Conservation (phyloP, 805 yeast species). For the Tetrapisispora fleetii region DNA sequence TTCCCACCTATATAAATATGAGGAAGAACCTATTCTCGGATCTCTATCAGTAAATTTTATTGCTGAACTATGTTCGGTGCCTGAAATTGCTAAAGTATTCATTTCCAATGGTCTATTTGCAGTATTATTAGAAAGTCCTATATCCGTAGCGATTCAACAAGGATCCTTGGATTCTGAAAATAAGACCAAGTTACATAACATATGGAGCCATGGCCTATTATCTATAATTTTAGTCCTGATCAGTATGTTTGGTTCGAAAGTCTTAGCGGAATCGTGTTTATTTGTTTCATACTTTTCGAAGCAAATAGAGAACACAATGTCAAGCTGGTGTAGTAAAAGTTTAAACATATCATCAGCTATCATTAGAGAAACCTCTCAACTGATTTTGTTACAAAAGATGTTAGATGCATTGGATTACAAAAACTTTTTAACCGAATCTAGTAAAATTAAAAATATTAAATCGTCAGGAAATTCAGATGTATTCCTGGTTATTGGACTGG, state of each 20-base stretch:
- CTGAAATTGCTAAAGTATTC: constrained; percentile 55
- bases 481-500: constrained; percentile 48
- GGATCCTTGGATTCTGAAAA: constrained; percentile 49
- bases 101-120: constrained; percentile 55
- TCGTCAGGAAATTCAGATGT: constrained; percentile 9
- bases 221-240: constrained; percentile 54
- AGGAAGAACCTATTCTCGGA: constrained; percentile 60
- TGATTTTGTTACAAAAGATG: constrained; percentile 53
- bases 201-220: constrained; percentile 83
- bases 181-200: constrained; percentile 50
- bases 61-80: constrained; percentile 54
- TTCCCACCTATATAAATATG: constrained; percentile 49
- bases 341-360: constrained; percentile 38
- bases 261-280: constrained; percentile 54
- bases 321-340: constrained; percentile 49
- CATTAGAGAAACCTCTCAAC: constrained; percentile 59
- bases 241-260: constrained; percentile 50
- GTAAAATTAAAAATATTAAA: neutral
- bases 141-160: constrained; percentile 53
- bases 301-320: constrained; percentile 55
- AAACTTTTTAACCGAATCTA: constrained; percentile 32
- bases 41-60: constrained; percentile 61
- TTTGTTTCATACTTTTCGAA: constrained; percentile 53
- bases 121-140: constrained; percentile 62
- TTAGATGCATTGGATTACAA: constrained; percentile 45